Percentiles rank a stretch among this genome's conserved stretches.
phyloP scores from a whole-genome alignment of 371 early-diverging fungal genomes.

The Saksenaea oblongispora region DNA sequence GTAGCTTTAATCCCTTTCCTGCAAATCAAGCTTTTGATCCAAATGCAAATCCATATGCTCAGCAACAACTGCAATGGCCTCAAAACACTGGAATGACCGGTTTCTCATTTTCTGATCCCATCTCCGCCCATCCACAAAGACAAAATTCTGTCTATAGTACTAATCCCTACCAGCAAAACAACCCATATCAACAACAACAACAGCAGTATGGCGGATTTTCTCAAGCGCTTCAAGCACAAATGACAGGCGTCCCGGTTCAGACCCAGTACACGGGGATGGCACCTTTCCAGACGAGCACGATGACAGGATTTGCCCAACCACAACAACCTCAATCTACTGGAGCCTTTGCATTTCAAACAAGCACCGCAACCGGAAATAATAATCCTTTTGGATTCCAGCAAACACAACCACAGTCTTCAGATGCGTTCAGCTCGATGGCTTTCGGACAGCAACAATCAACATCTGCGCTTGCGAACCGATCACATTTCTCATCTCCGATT shows the following conservation, averaged over 20 bases:
- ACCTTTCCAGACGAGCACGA: not conserved
- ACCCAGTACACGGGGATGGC: not conserved
- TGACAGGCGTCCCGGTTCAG: not conserved
- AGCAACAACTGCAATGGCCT: slow-evolving; percentile 18
- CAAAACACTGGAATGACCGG: slow-evolving; percentile 23
- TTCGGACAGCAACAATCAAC: not conserved
- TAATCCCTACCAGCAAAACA: slow-evolving; percentile 34
- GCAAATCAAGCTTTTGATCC: slow-evolving; percentile 12
- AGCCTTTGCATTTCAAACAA: not conserved
- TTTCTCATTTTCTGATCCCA: slow-evolving; percentile 16
- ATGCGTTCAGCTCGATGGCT: not conserved
- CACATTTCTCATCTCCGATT: not conserved
- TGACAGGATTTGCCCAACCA: slow-evolving; percentile 4
- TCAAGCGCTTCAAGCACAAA: not conserved
- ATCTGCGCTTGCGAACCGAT: not conserved
- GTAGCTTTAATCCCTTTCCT: slow-evolving; percentile 30
- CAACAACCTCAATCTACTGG: slow-evolving; percentile 9
- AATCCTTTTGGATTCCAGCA: slow-evolving; percentile 7
- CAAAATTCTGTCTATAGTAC: slow-evolving; percentile 15
- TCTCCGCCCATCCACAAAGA: slow-evolving; percentile 37
- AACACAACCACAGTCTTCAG: not conserved
- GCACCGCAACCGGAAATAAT: not conserved
- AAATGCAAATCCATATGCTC: slow-evolving; percentile 14
- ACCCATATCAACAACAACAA: slow-evolving; percentile 39
- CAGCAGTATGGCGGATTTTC: slow-evolving; percentile 12